Evolutionary conservation across 2,329 filamentous ascomycete genomes (phyloP).

Genomic region (Ilyonectria destructans): DNA sequence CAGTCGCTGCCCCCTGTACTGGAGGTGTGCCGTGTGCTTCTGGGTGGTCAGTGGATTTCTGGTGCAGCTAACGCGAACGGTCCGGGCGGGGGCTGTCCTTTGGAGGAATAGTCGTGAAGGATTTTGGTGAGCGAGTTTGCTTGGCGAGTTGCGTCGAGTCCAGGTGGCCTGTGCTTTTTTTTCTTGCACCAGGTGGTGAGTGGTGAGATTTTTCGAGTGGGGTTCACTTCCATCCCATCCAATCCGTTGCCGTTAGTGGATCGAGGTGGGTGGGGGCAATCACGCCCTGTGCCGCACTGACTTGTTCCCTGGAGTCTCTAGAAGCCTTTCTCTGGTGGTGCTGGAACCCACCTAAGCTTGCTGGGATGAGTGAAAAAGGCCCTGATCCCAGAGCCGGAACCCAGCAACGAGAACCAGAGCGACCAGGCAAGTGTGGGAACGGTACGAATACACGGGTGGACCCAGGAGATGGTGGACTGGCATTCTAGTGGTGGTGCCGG

Average conservation of each 20-base stretch:
- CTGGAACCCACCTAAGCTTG: neutral
- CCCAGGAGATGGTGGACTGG: conserved; percentile 10
- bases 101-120: conserved; percentile 25
- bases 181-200: conserved; percentile 6
- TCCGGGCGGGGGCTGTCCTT: conserved; percentile 31
- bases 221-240: conserved; percentile 20
- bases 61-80: conserved; percentile 24
- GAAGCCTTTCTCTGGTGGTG: conserved; percentile 23
- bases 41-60: conserved; percentile 4
- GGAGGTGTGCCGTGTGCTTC: neutral
- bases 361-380: neutral
- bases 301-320: conserved; percentile 30
- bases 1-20: conserved; percentile 13
- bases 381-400: neutral
- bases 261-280: conserved; percentile 15
- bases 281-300: conserved; percentile 27
- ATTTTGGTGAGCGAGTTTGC: conserved; percentile 21
- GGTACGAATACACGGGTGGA: conserved; percentile 5
- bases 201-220: conserved; percentile 33
- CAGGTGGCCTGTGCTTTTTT: conserved; percentile 29
- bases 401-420: neutral
- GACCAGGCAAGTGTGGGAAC: conserved; percentile 4
- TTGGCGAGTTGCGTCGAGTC: conserved; percentile 9
- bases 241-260: conserved; percentile 22
- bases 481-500: conserved; percentile 17